Base-by-base conservation (phyloP, 2,329 filamentous ascomycete genomes). In the Cordyceps farinosa region DNA sequence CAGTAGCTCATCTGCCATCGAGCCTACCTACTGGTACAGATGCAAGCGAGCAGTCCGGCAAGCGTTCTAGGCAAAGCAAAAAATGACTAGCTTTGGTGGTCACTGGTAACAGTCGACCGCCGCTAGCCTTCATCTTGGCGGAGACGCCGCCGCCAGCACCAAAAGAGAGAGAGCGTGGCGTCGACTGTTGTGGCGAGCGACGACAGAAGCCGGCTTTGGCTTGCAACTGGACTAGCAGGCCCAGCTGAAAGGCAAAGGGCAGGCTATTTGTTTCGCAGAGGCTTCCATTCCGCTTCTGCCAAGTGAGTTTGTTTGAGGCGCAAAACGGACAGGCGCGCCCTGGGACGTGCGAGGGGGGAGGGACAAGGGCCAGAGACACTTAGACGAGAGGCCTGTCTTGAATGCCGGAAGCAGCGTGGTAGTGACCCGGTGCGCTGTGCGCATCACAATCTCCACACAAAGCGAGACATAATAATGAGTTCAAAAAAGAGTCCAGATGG, bases 371-470 rank as follows among this genome's bases (percentile, higher is more conserved):
- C 32, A 17, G 22, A 10, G 11, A 2, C n/a, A 6, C 17, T 22
- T 17, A n/a, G 48, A 40, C 15, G 38, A 13, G 38, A 40, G 38
- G 38, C 10, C 48, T 36, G 30, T 36, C 30, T 27, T 34, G 29
- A 51, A 8, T 40, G 56, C 45, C 56, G 56, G 56, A 59, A 59
- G 27, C 56, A 51, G 56, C n/a, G n/a, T 50, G 56, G 22, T 42
- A 29, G 44, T 22, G 30, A 36, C 29, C 54, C 54, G 22, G 11
- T 29, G n/a, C 17, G 34, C 40, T 22, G 11, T 29, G n/a, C 38
- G n/a, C 38, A 60, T 60, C 29, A 11, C 5, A 29, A 17, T 54
- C 58, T 54, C 38, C 32, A 47, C 50, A 42, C 7, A 52, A 47
- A 44, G 48, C 58, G 15, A 61, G 50, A 61, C 58, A 61, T 30